Percentiles rank a stretch among this genome's conserved stretches.
Conservation (phyloP, 2,329 filamentous ascomycete species). For the Xylaria sp. region DNA sequence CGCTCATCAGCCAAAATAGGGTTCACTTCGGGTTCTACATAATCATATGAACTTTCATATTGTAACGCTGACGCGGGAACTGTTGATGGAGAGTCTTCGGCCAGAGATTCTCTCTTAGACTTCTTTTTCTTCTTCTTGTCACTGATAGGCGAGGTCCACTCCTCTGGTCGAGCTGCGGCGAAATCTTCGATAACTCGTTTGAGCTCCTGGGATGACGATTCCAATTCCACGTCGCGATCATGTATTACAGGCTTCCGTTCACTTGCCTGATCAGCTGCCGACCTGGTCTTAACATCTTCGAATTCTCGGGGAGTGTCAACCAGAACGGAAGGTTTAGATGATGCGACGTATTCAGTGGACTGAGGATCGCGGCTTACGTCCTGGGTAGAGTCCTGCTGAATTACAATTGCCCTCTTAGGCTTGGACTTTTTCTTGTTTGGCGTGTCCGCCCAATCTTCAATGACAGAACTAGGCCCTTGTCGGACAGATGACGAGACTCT, state of each 20-base stretch:
- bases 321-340: conserved; percentile 15
- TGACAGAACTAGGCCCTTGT: conserved; percentile 39
- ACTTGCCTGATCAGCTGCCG: conserved; percentile 31
- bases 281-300: conserved; percentile 23
- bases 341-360: background rate
- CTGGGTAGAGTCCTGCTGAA: conserved; percentile 40
- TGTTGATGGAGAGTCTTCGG: conserved; percentile 33
- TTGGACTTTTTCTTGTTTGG: conserved; percentile 44
- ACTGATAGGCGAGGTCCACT: conserved; percentile 51
- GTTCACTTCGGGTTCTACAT: conserved; percentile 37
- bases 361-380: background rate
- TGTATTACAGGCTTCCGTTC: conserved; percentile 18
- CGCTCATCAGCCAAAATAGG: conserved; percentile 45
- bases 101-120: conserved; percentile 42
- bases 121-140: conserved; percentile 59
- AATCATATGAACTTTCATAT: conserved; percentile 46
- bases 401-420: conserved; percentile 43
- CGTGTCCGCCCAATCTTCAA: conserved; percentile 43
- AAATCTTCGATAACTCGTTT: conserved; percentile 33
- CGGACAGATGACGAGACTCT: conserved; percentile 36
- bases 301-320: conserved; percentile 34
- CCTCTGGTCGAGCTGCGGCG: conserved; percentile 34
- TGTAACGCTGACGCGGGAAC: conserved; percentile 30
- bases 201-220: conserved; percentile 27
- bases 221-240: background rate